Base-by-base conservation (phyloP, 345 rosid species). In the Rhodomyrtus tomentosa region DNA sequence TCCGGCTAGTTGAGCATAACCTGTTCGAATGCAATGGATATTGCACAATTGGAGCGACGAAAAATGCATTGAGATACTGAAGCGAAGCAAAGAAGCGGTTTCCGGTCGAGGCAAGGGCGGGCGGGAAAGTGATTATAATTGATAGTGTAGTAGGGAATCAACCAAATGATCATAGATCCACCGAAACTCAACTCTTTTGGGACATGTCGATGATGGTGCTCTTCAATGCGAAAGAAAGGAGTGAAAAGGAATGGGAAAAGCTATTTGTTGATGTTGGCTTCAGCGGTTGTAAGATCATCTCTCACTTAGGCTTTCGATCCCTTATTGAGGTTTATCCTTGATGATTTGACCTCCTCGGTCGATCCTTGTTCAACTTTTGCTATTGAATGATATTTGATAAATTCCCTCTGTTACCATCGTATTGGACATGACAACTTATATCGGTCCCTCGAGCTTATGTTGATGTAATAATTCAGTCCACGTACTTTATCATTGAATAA, bases 201-300 rank as follows among this genome's bases (percentile, higher is more conserved):
- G 91, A 88, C 55, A 22, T 91, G 74, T 0, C 21, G 14, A 85
- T 86, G 88, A 74, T 88, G 90, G 55, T 55, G 1, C 0, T 2
- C 5, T 7, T 54, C 2, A n/a, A n/a, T 8, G 92, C 88, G 6
- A 72, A 24, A 16, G 88, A 89, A 55, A 87, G 90, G 29, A 81
- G 6, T 4, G 88, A 89, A 15, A n/a, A 87, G 29, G 89, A 91
- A 14, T 89, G 88, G 90, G 86, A 85, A 20, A 84, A 86, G 16
- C 84, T 91, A 29, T 88, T 91, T 53, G 36, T 42, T 15, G 82
- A 45, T 52, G 89, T 89, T 42, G 90, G 90, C 10, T 91, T 86
- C 11, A 80, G 80, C 45, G 11, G 73, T 58, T 87, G 88, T 25
- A 89, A 86, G 56, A 91, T 91, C 24, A 32, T 25, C n/a, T 87